Conservation (phyloP, 305 asterid genomes). For the Rubia tinctorum region DNA sequence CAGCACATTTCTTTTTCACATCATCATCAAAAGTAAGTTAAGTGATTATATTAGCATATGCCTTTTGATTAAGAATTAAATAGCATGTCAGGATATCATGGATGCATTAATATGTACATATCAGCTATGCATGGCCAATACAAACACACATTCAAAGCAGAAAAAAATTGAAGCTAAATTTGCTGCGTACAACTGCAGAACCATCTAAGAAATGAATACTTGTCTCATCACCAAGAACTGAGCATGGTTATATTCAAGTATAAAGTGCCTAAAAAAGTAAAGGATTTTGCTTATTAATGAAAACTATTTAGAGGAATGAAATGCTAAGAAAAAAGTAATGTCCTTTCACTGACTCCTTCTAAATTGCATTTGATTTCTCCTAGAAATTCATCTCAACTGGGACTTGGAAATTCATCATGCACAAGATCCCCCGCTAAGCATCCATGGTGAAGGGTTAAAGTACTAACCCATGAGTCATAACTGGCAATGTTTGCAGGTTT, state of each 20-base stretch:
- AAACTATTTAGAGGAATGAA: neutral
- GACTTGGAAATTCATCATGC: neutral
- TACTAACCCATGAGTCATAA: neutral
- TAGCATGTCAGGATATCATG: neutral
- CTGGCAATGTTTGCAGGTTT: neutral
- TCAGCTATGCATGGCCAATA: neutral
- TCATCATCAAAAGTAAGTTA: neutral
- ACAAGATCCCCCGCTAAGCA: neutral
- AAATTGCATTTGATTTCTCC: neutral
- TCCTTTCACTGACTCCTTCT: neutral
- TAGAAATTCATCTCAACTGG: neutral
- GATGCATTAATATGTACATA: neutral
- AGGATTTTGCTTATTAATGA: neutral
- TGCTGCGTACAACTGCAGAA: neutral
- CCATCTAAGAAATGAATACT: slow-evolving; percentile 6
- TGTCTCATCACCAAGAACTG: neutral
- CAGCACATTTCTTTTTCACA: neutral
- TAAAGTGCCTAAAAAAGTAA: neutral
- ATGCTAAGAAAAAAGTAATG: neutral
- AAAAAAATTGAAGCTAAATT: neutral
- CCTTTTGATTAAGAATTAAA: neutral
- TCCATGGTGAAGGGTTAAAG: neutral
- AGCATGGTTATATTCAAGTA: neutral
- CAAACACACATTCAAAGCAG: neutral
- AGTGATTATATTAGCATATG: neutral